Evolutionary conservation across 2,329 filamentous ascomycete genomes (phyloP).

Genomic region (Cryphonectria carpinicola): DNA sequence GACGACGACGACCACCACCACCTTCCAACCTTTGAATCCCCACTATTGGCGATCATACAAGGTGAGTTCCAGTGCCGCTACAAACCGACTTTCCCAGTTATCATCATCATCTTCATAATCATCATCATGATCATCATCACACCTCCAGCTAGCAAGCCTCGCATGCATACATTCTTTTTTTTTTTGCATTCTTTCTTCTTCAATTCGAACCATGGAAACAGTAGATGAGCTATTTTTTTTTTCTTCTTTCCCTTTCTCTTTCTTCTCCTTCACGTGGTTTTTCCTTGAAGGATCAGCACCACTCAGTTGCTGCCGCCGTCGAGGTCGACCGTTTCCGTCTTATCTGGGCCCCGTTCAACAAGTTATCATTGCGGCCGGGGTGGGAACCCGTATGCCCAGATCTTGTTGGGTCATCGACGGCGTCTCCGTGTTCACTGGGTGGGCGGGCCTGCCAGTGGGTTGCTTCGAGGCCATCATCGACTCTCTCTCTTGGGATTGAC

Average conservation of each 20-base stretch:
- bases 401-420: neutral
- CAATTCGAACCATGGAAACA: neutral
- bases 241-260: neutral
- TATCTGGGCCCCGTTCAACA: neutral
- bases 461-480: slow-evolving; percentile 2
- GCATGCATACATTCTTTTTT: neutral
- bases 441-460: neutral
- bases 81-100: slow-evolving; percentile 3
- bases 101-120: neutral
- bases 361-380: slow-evolving; percentile 8
- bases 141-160: neutral
- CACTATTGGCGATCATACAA: slow-evolving; percentile 6
- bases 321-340: slow-evolving; percentile 21
- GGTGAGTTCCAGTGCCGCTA: slow-evolving; percentile 13
- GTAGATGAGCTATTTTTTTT: neutral
- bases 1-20: no score
- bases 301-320: slow-evolving; percentile 9
- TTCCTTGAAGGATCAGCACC: neutral
- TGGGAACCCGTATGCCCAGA: slow-evolving; percentile 4
- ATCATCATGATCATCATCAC: neutral
- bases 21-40: slow-evolving; percentile 11
- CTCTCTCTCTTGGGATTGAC: neutral
- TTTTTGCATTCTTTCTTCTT: neutral
- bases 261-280: neutral
- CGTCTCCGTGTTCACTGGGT: neutral